A percentile compares a stretch with the other conserved stretches of the same genome.
phyloP scores from a whole-genome alignment of 1,284 basidiomycete genomes.

The Pascua guehoae region DNA sequence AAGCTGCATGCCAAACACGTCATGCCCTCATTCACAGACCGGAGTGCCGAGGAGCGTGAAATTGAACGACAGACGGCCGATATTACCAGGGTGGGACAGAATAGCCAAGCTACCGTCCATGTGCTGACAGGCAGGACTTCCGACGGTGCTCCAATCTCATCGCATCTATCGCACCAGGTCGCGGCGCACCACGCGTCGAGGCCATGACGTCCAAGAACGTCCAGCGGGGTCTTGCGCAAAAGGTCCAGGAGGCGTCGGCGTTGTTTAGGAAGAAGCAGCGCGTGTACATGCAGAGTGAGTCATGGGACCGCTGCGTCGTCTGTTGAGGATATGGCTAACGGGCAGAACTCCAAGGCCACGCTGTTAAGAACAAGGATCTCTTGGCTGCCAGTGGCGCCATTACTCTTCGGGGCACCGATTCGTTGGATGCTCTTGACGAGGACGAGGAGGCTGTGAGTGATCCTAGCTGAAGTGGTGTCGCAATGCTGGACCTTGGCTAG shows the following conservation, averaged over 20 bases:
- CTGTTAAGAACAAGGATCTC: conserved; percentile 88
- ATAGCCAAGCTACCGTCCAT: conserved; percentile 1
- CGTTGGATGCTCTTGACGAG: conserved; percentile 74
- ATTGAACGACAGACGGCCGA: conserved; percentile 82
- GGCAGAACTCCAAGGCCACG: conserved; percentile 83
- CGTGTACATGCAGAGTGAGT: conserved; percentile 94
- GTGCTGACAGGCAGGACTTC: conserved; percentile 63
- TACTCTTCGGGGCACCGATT: conserved; percentile 72
- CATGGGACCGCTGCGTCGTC: not conserved
- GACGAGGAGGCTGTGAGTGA: conserved; percentile 66
- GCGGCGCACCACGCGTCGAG: conserved; percentile 54
- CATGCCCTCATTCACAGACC: conserved; percentile 92
- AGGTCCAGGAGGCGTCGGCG: conserved; percentile 87
- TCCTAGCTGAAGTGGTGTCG: conserved; percentile 1
- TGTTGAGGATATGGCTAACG: not conserved
- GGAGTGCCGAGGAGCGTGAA: conserved; percentile 85
- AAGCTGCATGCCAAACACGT: conserved; percentile 93
- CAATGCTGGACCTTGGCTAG: conserved; percentile 1
- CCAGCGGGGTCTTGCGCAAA: conserved; percentile 90
- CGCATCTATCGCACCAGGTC: conserved; percentile 49
- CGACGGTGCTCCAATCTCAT: conserved; percentile 75
- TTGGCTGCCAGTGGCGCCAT: conserved; percentile 74
- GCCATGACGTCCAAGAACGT: conserved; percentile 83
- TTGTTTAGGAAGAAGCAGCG: conserved; percentile 97
- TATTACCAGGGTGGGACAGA: conserved; percentile 69